A percentile compares a stretch with the other conserved stretches of the same genome.
Conservation (phyloP, 192 early-diverging fungal species). For the Gryganskiella cystojenkinii region DNA sequence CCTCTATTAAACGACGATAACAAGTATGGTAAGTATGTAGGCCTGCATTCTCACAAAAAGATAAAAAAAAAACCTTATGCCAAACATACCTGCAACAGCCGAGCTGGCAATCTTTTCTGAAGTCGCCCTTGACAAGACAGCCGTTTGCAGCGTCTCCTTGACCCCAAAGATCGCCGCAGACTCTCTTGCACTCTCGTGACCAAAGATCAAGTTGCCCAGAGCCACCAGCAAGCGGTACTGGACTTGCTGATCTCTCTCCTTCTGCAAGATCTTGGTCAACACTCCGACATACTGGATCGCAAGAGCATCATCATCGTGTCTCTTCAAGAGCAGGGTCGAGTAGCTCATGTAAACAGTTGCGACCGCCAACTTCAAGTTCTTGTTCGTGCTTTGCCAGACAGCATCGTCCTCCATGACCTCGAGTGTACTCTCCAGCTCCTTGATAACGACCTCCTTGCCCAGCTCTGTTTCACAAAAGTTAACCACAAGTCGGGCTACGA, state of each 20-base stretch:
- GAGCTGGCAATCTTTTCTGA: conserved; percentile 32
- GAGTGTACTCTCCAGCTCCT: conserved; percentile 17
- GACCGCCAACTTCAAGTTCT: conserved; percentile 49
- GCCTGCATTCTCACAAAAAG: neutral
- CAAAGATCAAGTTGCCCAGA: conserved; percentile 72
- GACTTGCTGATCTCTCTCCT: conserved; percentile 69
- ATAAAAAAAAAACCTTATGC: neutral
- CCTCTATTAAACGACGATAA: conserved; percentile 6
- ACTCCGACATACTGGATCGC: conserved; percentile 61
- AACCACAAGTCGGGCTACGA: conserved; percentile 74
- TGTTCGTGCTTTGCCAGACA: conserved; percentile 49
- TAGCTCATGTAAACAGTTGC: conserved; percentile 56
- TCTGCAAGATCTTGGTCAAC: conserved; percentile 65
- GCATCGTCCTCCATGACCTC: conserved; percentile 44
- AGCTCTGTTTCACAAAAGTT: conserved; percentile 74
- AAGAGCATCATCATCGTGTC: conserved; percentile 56
- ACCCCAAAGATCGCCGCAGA: conserved; percentile 48
- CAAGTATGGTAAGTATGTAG: neutral
- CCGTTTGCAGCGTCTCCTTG: conserved; percentile 19
- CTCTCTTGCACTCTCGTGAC: conserved; percentile 44
- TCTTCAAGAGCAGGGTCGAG: conserved; percentile 58
- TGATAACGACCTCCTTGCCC: conserved; percentile 54
- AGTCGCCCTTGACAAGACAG: conserved; percentile 33
- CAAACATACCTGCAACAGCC: conserved; percentile 10
- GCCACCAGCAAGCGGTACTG: conserved; percentile 68